These are phyloP conservation scores for Bretschneidera sinensis DNA, from an alignment of 345 rosid species.

Conservation along the genomic window DNA sequence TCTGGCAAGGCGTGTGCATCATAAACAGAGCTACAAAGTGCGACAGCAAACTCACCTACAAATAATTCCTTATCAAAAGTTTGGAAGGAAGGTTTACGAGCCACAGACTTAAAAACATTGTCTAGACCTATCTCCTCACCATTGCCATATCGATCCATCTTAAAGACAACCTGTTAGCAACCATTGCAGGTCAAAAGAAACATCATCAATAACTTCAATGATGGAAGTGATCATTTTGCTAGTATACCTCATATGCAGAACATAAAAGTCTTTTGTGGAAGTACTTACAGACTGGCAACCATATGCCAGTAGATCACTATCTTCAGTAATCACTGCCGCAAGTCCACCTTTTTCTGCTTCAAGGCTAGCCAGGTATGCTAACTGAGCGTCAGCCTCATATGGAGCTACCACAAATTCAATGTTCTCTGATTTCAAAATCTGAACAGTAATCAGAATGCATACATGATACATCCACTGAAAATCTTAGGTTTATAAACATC, in stretches of 20 bases:
- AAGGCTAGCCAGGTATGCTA: conserved; percentile 70
- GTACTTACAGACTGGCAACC: conserved; percentile 91
- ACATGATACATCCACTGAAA: conserved; percentile 1
- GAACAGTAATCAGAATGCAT: conserved; percentile 24
- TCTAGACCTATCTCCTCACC: conserved; percentile 67
- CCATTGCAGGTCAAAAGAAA: conserved; percentile 23
- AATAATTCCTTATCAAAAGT: conserved; percentile 55
- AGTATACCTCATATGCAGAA: conserved; percentile 27
- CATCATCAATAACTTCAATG: conserved; percentile 14
- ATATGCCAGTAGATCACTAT: conserved; percentile 83
- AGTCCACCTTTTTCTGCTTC: conserved; percentile 67
- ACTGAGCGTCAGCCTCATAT: conserved; percentile 95
- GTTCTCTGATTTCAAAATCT: conserved; percentile 69
- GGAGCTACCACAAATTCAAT: conserved; percentile 92
- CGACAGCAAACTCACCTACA: conserved; percentile 36
- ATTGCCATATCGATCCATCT: conserved; percentile 86
- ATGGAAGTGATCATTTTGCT: no score
- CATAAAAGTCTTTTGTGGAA: conserved; percentile 29
- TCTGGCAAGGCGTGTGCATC: not conserved
- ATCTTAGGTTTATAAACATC: conserved; percentile 6
- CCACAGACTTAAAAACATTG: conserved; percentile 48
- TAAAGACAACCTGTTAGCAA: conserved; percentile 57
- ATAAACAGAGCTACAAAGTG: not conserved
- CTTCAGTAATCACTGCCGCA: conserved; percentile 81
- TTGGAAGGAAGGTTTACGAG: conserved; percentile 55